Evolutionary conservation across 495 filamentous ascomycete species (phyloP), one percentile per base, ranked within the genome.

Genomic region (Daldinia decipiens): DNA sequence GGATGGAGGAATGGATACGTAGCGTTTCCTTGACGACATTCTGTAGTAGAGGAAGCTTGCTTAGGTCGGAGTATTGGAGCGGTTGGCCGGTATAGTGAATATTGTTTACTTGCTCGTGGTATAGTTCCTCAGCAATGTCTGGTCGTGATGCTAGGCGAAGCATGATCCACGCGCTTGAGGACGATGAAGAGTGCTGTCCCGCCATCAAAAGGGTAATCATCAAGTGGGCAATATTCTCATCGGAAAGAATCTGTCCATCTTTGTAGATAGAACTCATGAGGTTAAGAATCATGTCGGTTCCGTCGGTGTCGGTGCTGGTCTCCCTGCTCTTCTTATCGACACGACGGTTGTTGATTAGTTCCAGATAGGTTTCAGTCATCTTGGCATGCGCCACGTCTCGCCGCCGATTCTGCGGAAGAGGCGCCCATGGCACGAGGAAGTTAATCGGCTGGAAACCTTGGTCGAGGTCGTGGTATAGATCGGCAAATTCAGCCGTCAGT

Each of bases 41-140:
- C 19, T 47, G 19, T 24, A 47, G 43, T 11, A 47, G 17, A 8
- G 17, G 43, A 5, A 47, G 43, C 43, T 47, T 47, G 43, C 9
- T 47, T 12, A 47, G 43, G 43, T 47, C 43, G 43, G 43, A 47
- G 43, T 47, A 47, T 24, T 47, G 43, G 43, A 47, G 43, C 11
- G 17, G 19, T 12, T 47, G 9, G 19, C 17, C 8, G 21, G 3
- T 11, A 13, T 21, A 24, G 43, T 21, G 7, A 11, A 47, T 47
- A 12, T 47, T 47, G 19, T 47, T 47, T 9, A 47, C 9, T 24
- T 47, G 43, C 19, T 47, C 43, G 7, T 47, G 43, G 19, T 47
- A 47, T 24, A 47, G 43, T 24, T 47, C 43, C 17, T 47, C 43
- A 2, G 21, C 43, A 19, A 47, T 47, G 19, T 47, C 43, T 24